Conservation (phyloP, 805 yeast species). For the Cyberlindnera mrakii region DNA sequence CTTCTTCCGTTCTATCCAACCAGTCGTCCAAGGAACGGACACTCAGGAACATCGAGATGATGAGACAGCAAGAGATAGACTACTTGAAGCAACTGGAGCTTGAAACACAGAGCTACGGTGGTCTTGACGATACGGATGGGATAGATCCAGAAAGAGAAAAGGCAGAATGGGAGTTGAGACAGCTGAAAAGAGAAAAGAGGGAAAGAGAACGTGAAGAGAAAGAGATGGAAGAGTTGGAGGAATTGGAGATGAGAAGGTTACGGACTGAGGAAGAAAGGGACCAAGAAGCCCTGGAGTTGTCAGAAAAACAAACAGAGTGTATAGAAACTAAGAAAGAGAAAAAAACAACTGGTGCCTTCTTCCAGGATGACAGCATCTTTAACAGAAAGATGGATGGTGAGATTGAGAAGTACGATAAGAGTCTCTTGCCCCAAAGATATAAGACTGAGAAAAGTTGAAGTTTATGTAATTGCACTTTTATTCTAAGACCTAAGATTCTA, state of each 20-base stretch:
- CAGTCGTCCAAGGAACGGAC: constrained; percentile 23
- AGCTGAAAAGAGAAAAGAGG: constrained; percentile 36
- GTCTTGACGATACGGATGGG: constrained; percentile 56
- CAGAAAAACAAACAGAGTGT: constrained; percentile 4
- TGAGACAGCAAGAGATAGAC: constrained; percentile 21
- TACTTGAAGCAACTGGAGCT: constrained; percentile 14
- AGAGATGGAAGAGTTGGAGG: constrained; percentile 23
- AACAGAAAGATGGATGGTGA: constrained; percentile 13
- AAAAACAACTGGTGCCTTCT: constrained; percentile 17
- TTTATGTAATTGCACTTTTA: no score
- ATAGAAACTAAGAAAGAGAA: neutral
- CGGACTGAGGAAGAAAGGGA: constrained; percentile 20
- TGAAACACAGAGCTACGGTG: constrained; percentile 23
- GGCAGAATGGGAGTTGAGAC: constrained; percentile 53
- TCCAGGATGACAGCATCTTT: constrained; percentile 12
- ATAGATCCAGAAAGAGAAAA: constrained; percentile 48
- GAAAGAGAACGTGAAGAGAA: constrained; percentile 12
- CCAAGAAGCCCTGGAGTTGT: constrained; percentile 10
- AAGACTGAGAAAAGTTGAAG: neutral
- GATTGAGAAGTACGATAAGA: constrained; percentile 14
- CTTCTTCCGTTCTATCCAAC: constrained; percentile 3
- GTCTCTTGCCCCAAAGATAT: constrained; percentile 13
- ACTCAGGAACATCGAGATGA: constrained; percentile 20
- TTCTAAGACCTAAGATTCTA: no score
- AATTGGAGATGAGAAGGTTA: constrained; percentile 18